Base-by-base conservation (phyloP, 768 basidiomycete species). In the Mycena galopus region DNA sequence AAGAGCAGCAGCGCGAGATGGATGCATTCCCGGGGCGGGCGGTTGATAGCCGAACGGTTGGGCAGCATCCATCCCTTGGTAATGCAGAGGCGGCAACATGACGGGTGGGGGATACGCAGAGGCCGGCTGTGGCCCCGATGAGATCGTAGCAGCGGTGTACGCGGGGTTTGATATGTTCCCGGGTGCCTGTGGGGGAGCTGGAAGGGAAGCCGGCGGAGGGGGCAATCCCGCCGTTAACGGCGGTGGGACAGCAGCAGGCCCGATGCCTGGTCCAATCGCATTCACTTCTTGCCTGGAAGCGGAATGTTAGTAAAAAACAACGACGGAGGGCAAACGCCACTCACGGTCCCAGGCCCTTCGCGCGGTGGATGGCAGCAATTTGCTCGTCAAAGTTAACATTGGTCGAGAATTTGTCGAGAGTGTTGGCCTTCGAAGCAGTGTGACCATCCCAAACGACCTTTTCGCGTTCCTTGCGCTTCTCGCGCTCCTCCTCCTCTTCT, bases 391-490 rank as follows among this genome's bases (percentile, higher is more conserved):
- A 92, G 80, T 96, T 97, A 86, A 95, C 96, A 73, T 93, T 93
- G 19, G 91, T 92, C 59, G 96, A 96, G 86, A 93, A 99, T 79
- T 96, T 96, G 88, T 96, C 94, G 78, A 96, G 86, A 1, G 96
- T 98, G 75, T 91, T 91, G 59, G 93, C 93, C 84, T 97, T 98
- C 53, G 96, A 94, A 53, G 96, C 94, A 2, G 97, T 97, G 82
- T 99, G 97, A 77, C 98, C 98, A 82, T 99, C 98, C 98, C 98
- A 99, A 59, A 98, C 95, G 75, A 95, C 94, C 80, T 94, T 96
- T 83, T 99, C 98, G 80, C 92, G 90, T 81, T 97, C 97, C 80
- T 91, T 93, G 74, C 96, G 87, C 78, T 89, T 89, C 73, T 92
- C 90, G 65, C 90, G 87, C 78, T 96, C 94, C 73, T 93, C 93